A percentile compares a stretch with the other conserved stretches of the same genome.
Conservation (phyloP, 805 yeast genomes). For the Barnettozyma pratensis region DNA sequence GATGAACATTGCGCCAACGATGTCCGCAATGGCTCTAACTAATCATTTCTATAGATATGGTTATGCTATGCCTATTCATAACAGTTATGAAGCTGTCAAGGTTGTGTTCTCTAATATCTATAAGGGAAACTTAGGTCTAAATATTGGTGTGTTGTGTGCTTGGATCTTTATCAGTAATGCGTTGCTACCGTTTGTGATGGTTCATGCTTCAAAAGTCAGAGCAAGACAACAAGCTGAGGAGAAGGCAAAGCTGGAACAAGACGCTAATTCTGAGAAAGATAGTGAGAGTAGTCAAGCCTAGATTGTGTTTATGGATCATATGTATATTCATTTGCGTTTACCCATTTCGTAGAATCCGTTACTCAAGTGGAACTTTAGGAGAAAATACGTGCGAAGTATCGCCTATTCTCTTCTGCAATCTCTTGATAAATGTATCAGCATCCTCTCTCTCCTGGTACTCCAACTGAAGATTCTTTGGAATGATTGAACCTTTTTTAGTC, state of each 20-base stretch:
- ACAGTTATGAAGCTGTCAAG: constrained; percentile 54
- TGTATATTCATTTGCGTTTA: no score
- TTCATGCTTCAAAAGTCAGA: constrained; percentile 13
- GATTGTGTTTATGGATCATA: no score
- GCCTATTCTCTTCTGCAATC: constrained; percentile 45
- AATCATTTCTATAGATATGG: constrained; percentile 56
- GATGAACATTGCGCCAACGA: constrained; percentile 58
- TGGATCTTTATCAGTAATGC: constrained; percentile 50
- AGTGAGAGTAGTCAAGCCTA: no score
- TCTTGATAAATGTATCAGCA: constrained; percentile 37
- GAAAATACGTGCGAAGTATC: constrained; percentile 17
- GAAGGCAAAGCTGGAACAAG: not conserved
- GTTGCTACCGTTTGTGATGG: constrained; percentile 39
- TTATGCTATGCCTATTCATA: constrained; percentile 64
- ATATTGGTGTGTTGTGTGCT: constrained; percentile 51
- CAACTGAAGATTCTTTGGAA: constrained; percentile 38
- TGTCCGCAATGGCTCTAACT: constrained; percentile 53
- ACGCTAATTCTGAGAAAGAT: not conserved
- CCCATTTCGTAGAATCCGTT: no score
- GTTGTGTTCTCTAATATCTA: constrained; percentile 53
- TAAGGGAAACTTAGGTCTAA: constrained; percentile 52
- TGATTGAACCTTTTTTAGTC: constrained; percentile 40
- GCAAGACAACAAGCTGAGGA: not conserved
- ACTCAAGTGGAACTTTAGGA: not conserved
- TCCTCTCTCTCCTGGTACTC: constrained; percentile 50